Evolutionary conservation across 495 filamentous ascomycete genomes (phyloP).

Genomic region (Penicillium longicatenatum): DNA sequence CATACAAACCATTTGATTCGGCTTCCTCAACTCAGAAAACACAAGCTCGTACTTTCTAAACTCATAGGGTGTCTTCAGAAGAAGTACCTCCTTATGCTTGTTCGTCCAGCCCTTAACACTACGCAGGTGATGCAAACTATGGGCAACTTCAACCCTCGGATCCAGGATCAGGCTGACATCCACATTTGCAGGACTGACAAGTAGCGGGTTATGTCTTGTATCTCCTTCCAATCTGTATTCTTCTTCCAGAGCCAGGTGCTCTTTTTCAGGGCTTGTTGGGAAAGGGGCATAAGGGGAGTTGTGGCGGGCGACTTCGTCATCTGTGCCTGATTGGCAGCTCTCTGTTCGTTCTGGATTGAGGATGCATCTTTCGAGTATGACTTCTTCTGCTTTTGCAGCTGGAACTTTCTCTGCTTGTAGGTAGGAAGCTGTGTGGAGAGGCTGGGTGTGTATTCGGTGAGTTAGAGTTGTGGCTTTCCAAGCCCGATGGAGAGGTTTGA

Average conservation of each 20-base stretch:
- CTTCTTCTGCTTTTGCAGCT: too few relatives aligned
- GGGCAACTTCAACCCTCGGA: constrained; percentile 18
- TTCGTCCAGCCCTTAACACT: constrained; percentile 31
- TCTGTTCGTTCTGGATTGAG: constrained; percentile 29
- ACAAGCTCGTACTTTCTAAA: constrained; percentile 28
- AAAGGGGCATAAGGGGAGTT: constrained; percentile 33
- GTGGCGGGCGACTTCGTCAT: constrained; percentile 34
- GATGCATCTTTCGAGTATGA: constrained; percentile 23
- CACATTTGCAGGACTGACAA: constrained; percentile 31
- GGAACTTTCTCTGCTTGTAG: too few relatives aligned
- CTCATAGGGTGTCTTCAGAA: constrained; percentile 22
- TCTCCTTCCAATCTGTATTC: constrained; percentile 31
- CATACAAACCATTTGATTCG: too few relatives aligned
- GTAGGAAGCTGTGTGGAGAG: too few relatives aligned
- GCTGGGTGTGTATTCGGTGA: too few relatives aligned
- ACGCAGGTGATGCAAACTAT: constrained; percentile 15
- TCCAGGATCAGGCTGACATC: constrained; percentile 28
- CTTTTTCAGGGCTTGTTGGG: constrained; percentile 24
- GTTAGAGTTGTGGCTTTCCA: too few relatives aligned
- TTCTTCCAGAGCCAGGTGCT: constrained; percentile 25
- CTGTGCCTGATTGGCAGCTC: constrained; percentile 32
- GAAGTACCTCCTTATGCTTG: constrained; percentile 22
- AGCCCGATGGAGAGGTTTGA: too few relatives aligned
- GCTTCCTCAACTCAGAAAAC: constrained; percentile 4
- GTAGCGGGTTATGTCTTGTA: constrained; percentile 23